A percentile compares a stretch with the other conserved stretches of the same genome.
phyloP scores from a whole-genome alignment of 257 asterid species.

The Nicotiana paniculata region DNA sequence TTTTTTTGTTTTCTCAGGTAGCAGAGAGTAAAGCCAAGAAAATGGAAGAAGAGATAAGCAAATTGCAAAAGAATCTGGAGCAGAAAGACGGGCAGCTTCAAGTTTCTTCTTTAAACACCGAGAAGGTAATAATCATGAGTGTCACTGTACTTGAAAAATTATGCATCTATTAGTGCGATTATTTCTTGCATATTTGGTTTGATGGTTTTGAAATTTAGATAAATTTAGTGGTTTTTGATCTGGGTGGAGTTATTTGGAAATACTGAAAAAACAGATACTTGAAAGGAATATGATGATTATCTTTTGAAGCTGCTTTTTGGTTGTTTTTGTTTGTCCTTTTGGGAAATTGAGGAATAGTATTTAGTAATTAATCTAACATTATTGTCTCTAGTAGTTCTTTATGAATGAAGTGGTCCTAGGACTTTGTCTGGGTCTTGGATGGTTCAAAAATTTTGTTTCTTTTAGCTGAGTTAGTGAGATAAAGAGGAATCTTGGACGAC shows the following conservation, averaged over 20 bases:
- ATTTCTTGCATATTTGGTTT: neutral
- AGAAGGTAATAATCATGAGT: conserved; percentile 33
- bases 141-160: neutral
- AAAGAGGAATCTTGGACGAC: conserved; percentile 22
- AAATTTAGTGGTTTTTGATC: neutral
- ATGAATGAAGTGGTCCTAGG: conserved; percentile 40
- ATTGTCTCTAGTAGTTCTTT: conserved; percentile 33
- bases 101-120: conserved; percentile 50
- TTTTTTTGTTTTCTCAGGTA: conserved; percentile 31
- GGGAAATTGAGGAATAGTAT: conserved; percentile 19
- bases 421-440: conserved; percentile 32
- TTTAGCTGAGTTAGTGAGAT: conserved; percentile 13
- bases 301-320: conserved; percentile 36
- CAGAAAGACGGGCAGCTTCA: conserved; percentile 51
- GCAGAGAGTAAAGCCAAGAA: conserved; percentile 66
- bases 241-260: neutral
- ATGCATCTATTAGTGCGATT: neutral
- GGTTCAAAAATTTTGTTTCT: conserved; percentile 8
- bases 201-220: neutral
- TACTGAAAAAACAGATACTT: neutral
- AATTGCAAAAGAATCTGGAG: conserved; percentile 55
- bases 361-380: conserved; percentile 17
- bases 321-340: conserved; percentile 52
- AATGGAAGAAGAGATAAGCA: conserved; percentile 53
- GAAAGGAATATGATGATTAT: conserved; percentile 30